These are phyloP conservation scores for Aspergillus kassunensis DNA, from an alignment of 495 filamentous ascomycete genomes.

Conservation along the genomic window DNA sequence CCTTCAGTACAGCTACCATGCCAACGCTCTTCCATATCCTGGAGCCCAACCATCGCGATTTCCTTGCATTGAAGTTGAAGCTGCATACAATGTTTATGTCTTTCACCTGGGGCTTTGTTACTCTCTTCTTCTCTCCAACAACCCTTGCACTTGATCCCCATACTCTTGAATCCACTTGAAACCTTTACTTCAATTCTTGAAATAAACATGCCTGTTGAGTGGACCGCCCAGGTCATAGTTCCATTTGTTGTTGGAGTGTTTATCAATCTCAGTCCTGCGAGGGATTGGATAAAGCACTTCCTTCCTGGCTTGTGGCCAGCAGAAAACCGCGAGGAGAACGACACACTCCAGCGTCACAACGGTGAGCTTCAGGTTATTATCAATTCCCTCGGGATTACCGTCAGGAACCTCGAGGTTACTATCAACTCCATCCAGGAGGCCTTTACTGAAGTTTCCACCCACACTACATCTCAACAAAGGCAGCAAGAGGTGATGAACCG, in stretches of 20 bases:
- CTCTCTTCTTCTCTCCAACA: conserved; percentile 2
- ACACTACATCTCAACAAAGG: background rate
- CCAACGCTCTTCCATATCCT: background rate
- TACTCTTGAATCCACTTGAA: background rate
- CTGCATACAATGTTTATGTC: background rate
- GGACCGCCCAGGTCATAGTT: too few relatives aligned
- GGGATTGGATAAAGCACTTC: background rate
- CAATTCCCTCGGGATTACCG: too few relatives aligned
- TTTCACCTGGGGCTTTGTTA: background rate
- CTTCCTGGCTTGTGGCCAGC: background rate
- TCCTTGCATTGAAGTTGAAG: conserved; percentile 1
- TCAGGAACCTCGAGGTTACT: too few relatives aligned
- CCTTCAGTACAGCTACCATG: background rate
- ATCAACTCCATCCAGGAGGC: too few relatives aligned
- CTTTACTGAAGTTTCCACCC: background rate
- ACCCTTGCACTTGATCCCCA: conserved; percentile 4
- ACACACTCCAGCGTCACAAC: background rate
- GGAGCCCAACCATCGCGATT: background rate
- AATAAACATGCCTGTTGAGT: background rate
- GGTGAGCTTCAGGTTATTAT: background rate
- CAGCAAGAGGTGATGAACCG: background rate
- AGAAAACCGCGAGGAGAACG: background rate
- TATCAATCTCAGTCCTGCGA: conserved; percentile 2
- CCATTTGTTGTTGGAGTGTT: background rate
- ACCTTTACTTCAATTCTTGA: conserved; percentile 2